These are phyloP conservation scores for Nicotiana obtusifolia DNA, from an alignment of 257 asterid species.

Conservation along the genomic window DNA sequence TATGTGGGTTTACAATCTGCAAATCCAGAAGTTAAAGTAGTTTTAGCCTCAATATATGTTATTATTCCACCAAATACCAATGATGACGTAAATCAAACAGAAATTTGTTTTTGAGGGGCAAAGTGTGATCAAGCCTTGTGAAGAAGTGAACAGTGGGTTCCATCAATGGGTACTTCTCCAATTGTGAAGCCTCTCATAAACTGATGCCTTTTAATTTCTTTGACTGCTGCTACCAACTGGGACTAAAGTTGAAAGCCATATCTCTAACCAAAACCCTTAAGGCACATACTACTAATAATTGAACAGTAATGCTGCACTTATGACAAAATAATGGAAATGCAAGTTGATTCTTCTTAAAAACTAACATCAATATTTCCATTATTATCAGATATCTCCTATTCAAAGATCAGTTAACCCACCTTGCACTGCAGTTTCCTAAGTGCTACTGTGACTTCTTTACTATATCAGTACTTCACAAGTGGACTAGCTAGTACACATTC, in stretches of 20 bases:
- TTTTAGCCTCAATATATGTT: not conserved
- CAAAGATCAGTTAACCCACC: not conserved
- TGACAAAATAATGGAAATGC: not conserved
- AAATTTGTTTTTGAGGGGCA: not conserved
- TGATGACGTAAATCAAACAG: not conserved
- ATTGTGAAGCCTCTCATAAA: not conserved
- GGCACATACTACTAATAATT: not conserved
- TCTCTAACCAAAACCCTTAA: not conserved
- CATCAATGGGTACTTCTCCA: not conserved
- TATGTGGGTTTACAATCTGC: slow-evolving; percentile 82
- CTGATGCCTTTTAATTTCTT: not conserved
- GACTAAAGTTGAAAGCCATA: not conserved
- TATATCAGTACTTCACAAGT: not conserved
- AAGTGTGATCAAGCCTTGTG: not conserved
- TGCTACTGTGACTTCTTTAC: not conserved
- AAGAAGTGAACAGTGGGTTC: not conserved
- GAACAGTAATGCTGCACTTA: not conserved
- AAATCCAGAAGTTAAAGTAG: slow-evolving; percentile 1
- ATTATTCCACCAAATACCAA: not conserved
- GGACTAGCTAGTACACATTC: not conserved
- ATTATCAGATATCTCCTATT: not conserved
- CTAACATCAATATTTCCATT: not conserved
- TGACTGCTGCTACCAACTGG: not conserved
- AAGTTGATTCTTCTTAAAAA: not conserved
- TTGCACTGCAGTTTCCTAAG: not conserved